Percentiles rank a stretch among this genome's conserved stretches.
These are phyloP conservation scores for Cyclostephanos tholiformis DNA, from an alignment of 108 stramenopile genomes.

Conservation along the genomic window DNA sequence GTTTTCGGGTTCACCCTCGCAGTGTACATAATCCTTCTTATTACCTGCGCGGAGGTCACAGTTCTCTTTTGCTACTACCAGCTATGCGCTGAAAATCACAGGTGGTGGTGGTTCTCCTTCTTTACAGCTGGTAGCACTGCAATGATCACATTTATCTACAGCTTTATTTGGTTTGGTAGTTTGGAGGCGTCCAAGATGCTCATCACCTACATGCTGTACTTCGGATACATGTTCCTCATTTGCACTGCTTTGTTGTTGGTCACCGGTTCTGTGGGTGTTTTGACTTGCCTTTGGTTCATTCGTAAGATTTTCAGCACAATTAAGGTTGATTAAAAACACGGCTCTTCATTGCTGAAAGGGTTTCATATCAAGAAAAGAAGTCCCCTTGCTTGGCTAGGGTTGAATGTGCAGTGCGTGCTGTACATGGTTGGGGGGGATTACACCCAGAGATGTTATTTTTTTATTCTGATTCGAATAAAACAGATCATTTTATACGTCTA, in stretches of 20 bases:
- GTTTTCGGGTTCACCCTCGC: conserved; percentile 98
- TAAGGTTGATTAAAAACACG: conserved; percentile 81
- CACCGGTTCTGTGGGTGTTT: conserved; percentile 91
- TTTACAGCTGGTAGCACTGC: conserved; percentile 92
- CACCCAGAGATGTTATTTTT: too few species aligned
- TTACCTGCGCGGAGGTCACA: conserved; percentile 96
- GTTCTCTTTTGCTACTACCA: conserved; percentile 98
- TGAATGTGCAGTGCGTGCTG: too few species aligned
- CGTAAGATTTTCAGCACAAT: conserved; percentile 96
- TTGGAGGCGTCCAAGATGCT: conserved; percentile 90
- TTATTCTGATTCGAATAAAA: too few species aligned
- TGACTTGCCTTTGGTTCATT: conserved; percentile 93
- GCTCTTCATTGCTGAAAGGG: not conserved
- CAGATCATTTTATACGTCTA: too few species aligned
- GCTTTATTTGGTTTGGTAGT: conserved; percentile 89
- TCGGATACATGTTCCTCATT: conserved; percentile 97
- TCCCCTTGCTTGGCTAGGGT: too few species aligned
- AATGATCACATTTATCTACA: conserved; percentile 92
- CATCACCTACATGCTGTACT: conserved; percentile 98
- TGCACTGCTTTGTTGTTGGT: conserved; percentile 88
- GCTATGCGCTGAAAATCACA: conserved; percentile 96
- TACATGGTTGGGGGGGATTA: too few species aligned
- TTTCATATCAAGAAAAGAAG: not conserved
- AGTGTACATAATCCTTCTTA: conserved; percentile 92
- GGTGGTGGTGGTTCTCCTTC: conserved; percentile 99